Evolutionary conservation across 1,284 basidiomycete genomes (phyloP).

Genomic region (Fomitopsis betulina): DNA sequence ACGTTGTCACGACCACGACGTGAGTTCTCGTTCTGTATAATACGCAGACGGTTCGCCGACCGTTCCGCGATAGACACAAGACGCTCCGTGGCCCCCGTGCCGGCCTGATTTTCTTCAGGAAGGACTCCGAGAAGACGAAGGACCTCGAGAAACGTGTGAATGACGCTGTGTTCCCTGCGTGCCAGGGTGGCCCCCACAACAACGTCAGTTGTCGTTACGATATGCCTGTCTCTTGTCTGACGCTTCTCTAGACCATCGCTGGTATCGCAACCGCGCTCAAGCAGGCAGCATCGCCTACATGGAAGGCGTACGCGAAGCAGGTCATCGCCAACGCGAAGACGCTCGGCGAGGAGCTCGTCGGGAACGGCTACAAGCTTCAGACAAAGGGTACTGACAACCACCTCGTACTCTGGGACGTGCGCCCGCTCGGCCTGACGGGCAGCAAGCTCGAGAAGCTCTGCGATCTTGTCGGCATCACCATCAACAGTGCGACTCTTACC

Average conservation of each 20-base stretch:
- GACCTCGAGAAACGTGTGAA: slow-evolving; percentile 97
- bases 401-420: slow-evolving; percentile 96
- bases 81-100: slow-evolving; percentile 98
- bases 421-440: slow-evolving; percentile 93
- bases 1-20: slow-evolving; percentile 97
- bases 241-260: slow-evolving; percentile 79
- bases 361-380: slow-evolving; percentile 91
- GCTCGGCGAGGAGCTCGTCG: slow-evolving; percentile 68
- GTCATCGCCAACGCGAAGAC: slow-evolving; percentile 87
- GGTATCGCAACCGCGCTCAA: slow-evolving; percentile 94
- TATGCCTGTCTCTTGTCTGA: not conserved
- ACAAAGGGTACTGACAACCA: slow-evolving; percentile 98
- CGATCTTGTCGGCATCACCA: slow-evolving; percentile 93
- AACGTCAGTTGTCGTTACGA: slow-evolving; percentile 56
- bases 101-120: slow-evolving; percentile 98
- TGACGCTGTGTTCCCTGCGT: slow-evolving; percentile 98
- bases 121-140: slow-evolving; percentile 72
- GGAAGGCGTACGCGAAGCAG: slow-evolving; percentile 92
- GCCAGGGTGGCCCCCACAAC: slow-evolving; percentile 99
- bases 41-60: not conserved
- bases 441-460: slow-evolving; percentile 99
- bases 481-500: slow-evolving; percentile 69
- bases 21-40: slow-evolving; percentile 31
- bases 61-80: slow-evolving; percentile 70
- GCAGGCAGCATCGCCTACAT: slow-evolving; percentile 89